Evolutionary conservation across 805 yeast genomes (phyloP).

Genomic region (Pichia manshurica): DNA sequence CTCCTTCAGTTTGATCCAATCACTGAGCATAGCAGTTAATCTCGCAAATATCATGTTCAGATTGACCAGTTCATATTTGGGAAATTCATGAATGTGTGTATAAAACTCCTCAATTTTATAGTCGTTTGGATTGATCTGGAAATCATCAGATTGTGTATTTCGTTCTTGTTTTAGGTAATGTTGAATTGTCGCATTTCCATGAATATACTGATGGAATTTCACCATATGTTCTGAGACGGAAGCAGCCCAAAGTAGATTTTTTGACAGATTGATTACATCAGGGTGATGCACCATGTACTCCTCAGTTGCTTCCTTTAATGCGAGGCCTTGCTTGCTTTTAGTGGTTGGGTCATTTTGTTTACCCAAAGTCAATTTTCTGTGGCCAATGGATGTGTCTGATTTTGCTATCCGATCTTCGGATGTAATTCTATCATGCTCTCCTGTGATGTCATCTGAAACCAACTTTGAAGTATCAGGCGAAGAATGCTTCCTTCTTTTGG

Average conservation of each 20-base stretch:
- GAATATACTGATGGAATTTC: slow-evolving; percentile 1
- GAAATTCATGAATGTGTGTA: slow-evolving; percentile 9
- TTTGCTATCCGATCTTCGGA: too few species aligned
- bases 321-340: too few species aligned
- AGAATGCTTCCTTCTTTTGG: too few species aligned
- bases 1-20: slow-evolving; percentile 7
- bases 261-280: background rate
- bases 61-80: slow-evolving; percentile 10
- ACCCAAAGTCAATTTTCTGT: too few species aligned
- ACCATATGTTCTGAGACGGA: background rate
- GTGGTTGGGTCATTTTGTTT: too few species aligned
- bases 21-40: slow-evolving; percentile 1
- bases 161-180: background rate
- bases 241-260: slow-evolving; percentile 2
- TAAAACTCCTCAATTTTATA: slow-evolving; percentile 16
- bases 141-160: background rate
- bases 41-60: background rate
- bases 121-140: background rate
- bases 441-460: too few species aligned
- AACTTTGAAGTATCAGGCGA: too few species aligned
- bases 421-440: too few species aligned
- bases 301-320: background rate
- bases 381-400: too few species aligned
- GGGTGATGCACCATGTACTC: slow-evolving; percentile 1
- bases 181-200: background rate